phyloP scores from a whole-genome alignment of 2,329 filamentous ascomycete genomes.

The Ceratocystis cacaofunesta region DNA sequence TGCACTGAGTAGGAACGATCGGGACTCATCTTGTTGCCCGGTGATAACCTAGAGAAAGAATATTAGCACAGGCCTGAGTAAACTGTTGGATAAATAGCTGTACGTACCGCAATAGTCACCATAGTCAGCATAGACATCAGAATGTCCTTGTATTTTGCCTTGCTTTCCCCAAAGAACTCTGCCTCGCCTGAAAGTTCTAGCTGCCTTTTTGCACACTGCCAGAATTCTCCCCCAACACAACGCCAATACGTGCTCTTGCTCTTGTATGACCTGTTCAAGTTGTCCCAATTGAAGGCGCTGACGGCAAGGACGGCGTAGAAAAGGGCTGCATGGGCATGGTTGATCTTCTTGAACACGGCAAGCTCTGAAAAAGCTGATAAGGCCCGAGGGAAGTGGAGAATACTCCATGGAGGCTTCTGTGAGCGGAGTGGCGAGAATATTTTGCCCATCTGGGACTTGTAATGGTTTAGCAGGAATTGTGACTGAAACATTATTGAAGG shows the following conservation, averaged over 20 bases:
- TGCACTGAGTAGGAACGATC: conserved; percentile 29
- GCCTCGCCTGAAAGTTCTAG: conserved; percentile 23
- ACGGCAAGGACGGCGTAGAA: conserved; percentile 27
- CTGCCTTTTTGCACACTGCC: conserved; percentile 23
- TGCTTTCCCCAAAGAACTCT: conserved; percentile 24
- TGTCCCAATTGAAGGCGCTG: conserved; percentile 27
- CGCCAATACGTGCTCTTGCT: conserved; percentile 2
- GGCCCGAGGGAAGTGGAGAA: conserved; percentile 27
- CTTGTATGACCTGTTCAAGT: conserved; percentile 20
- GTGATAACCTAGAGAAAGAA: conserved; percentile 19
- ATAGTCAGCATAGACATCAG: conserved; percentile 29
- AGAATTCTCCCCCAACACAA: conserved; percentile 22
- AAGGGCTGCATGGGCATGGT: conserved; percentile 25
- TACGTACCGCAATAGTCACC: conserved; percentile 24
- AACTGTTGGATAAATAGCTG: no score
- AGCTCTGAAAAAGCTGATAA: conserved; percentile 26
- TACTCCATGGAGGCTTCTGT: conserved; percentile 29
- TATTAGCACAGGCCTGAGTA: background rate
- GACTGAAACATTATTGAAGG: conserved; percentile 2
- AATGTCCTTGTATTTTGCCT: conserved; percentile 28
- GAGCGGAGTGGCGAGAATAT: conserved; percentile 26
- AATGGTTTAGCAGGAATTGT: conserved; percentile 26
- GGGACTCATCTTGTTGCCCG: conserved; percentile 23
- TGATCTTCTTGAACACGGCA: conserved; percentile 24
- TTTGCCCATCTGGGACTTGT: conserved; percentile 25